Conservation (phyloP, 129 eudicot genomes). For the Cynara cardunculus region DNA sequence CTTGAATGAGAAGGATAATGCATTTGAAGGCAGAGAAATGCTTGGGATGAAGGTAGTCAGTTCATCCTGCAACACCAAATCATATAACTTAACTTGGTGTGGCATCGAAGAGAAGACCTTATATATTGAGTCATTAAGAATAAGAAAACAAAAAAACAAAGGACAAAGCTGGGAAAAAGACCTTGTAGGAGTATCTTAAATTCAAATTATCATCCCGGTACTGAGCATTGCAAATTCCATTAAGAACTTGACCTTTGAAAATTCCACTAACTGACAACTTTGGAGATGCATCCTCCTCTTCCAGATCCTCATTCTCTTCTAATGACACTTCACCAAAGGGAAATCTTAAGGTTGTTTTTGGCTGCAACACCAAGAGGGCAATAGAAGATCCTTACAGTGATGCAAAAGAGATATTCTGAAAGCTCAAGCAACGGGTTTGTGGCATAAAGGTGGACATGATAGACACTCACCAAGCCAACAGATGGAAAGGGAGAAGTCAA, state of each 20-base stretch:
- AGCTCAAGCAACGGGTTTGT: background rate
- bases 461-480: slow-evolving; percentile 64
- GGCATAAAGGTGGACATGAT: background rate
- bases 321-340: slow-evolving; percentile 86
- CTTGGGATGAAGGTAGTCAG: slow-evolving; percentile 67
- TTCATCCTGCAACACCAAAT: slow-evolving; percentile 63
- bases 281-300: slow-evolving; percentile 46
- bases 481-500: slow-evolving; percentile 69
- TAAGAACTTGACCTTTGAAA: slow-evolving; percentile 48
- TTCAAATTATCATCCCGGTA: slow-evolving; percentile 65
- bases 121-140: background rate
- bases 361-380: slow-evolving; percentile 45
- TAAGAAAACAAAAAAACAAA: background rate
- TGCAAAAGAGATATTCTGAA: background rate
- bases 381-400: background rate
- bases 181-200: slow-evolving; percentile 79
- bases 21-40: slow-evolving; percentile 85
- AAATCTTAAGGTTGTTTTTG: slow-evolving; percentile 68
- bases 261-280: slow-evolving; percentile 60
- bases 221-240: slow-evolving; percentile 72
- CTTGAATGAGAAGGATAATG: slow-evolving; percentile 67
- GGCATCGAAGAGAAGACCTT: background rate
- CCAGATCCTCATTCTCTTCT: slow-evolving; percentile 67
- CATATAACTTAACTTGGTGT: background rate
- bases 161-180: slow-evolving; percentile 2